Evolutionary conservation across 352 stramenopile genomes (phyloP).

Genomic region (Phytophthora vignae): DNA sequence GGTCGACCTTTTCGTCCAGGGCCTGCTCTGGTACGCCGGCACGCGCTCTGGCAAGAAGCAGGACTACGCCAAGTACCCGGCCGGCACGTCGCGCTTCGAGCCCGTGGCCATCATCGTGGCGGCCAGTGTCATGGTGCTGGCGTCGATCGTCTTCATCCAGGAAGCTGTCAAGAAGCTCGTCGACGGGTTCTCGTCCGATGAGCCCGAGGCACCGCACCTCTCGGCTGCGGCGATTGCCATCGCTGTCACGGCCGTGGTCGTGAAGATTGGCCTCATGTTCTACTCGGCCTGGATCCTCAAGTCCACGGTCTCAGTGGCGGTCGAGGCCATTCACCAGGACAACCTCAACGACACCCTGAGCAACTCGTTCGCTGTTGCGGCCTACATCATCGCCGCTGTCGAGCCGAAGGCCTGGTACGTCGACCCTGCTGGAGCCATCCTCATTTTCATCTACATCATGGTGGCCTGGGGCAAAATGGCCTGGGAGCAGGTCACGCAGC

Average conservation of each 20-base stretch:
- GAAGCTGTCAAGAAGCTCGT: slow-evolving; percentile 60
- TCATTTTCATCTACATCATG: slow-evolving; percentile 96
- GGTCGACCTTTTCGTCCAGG: slow-evolving; percentile 93
- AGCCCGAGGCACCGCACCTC: slow-evolving; percentile 87
- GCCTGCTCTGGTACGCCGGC: slow-evolving; percentile 91
- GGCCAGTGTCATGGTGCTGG: slow-evolving; percentile 92
- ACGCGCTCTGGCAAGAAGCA: slow-evolving; percentile 78
- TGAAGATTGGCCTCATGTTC: slow-evolving; percentile 76
- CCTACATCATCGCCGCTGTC: slow-evolving; percentile 61
- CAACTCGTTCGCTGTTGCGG: slow-evolving; percentile 91
- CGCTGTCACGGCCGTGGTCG: slow-evolving; percentile 58
- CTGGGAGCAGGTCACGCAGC: slow-evolving; percentile 92
- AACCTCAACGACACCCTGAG: slow-evolving; percentile 95
- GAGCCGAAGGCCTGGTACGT: slow-evolving; percentile 85
- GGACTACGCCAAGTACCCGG: slow-evolving; percentile 92
- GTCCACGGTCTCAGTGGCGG: slow-evolving; percentile 53
- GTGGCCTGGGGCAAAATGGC: slow-evolving; percentile 91
- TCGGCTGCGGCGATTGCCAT: slow-evolving; percentile 89
- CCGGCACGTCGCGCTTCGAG: slow-evolving; percentile 92
- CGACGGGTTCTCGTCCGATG: slow-evolving; percentile 50
- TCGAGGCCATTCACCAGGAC: slow-evolving; percentile 87
- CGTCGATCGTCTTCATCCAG: slow-evolving; percentile 86
- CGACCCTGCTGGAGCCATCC: slow-evolving; percentile 92
- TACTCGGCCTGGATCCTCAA: slow-evolving; percentile 73
- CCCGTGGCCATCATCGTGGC: slow-evolving; percentile 94